phyloP scores from a whole-genome alignment of 2,329 filamentous ascomycete species.

The Fragosphaeria purpurea region DNA sequence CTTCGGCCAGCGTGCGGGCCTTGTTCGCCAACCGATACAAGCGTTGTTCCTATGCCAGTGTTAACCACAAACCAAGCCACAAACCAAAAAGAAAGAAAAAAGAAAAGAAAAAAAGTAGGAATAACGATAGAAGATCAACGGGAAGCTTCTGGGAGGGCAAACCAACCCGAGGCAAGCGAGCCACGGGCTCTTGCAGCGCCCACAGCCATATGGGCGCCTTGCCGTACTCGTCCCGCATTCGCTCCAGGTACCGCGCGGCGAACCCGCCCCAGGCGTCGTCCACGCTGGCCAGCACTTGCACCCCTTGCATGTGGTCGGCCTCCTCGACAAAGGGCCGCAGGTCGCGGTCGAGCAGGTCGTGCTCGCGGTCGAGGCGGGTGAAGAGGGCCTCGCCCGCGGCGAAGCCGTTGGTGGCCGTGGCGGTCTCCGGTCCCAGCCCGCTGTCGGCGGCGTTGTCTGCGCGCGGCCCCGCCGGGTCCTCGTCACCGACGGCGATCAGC shows the following conservation, averaged over 20 bases:
- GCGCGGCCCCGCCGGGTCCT: constrained; percentile 4
- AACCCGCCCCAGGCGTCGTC: constrained; percentile 82
- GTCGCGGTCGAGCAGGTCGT: constrained; percentile 85
- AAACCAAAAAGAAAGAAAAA: neutral
- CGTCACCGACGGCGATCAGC: constrained; percentile 57
- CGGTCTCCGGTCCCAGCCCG: neutral
- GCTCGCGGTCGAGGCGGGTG: constrained; percentile 59
- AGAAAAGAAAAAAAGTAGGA: neutral
- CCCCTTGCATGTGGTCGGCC: constrained; percentile 80
- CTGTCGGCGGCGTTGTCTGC: neutral
- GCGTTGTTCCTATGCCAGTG: constrained; percentile 42
- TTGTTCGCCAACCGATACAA: constrained; percentile 60
- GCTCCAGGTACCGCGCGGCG: constrained; percentile 61
- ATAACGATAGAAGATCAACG: neutral
- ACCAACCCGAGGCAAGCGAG: constrained; percentile 42
- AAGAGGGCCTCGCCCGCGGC: constrained; percentile 62
- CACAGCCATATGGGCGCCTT: constrained; percentile 83
- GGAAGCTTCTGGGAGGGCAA: neutral
- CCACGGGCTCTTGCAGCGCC: constrained; percentile 59
- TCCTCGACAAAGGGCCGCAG: constrained; percentile 82
- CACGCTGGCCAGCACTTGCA: constrained; percentile 63
- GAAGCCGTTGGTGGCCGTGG: neutral
- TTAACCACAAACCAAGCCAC: no score
- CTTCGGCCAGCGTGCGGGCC: constrained; percentile 58
- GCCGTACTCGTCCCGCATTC: constrained; percentile 79